Evolutionary conservation across 768 basidiomycete species (phyloP), one percentile per base, ranked within the genome.

Genomic region (Mycena leptocephala): DNA sequence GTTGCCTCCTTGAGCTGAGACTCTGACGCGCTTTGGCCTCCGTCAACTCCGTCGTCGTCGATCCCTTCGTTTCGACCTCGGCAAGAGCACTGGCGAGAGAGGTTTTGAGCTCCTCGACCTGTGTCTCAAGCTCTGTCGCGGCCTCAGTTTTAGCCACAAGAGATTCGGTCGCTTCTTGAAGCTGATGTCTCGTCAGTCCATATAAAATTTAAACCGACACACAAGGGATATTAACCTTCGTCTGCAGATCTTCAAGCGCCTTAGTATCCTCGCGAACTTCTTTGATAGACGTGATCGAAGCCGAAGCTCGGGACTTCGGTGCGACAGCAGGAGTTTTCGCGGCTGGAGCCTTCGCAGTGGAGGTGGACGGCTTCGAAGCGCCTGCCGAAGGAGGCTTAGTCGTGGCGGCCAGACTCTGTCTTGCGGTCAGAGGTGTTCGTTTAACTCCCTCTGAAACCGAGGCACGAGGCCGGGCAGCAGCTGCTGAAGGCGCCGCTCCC

Each of bases 241-340:
- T 86, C 81, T 93, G 92, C 22, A 95, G 80, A 69, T 91, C 93
- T 70, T 89, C 88, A 26, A 92, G 76, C 16, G 83, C 89, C 79
- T 90, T 91, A n/a, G 84, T 86, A 77, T 92, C 92, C 76, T 92
- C 93, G 75, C 89, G 91, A 22, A 93, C 86, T 79, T 95, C 95
- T 73, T 88, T 90, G 73, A 95, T 92, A 11, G 95, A 95, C n/a
- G 93, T 89, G 61, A 95, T 92, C 18, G 95, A 95, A 30, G 88
- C 85, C 46, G 90, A 80, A 33, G 90, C 83, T 22, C 90, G 88
- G 69, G 89, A 82, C 70, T 86, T 90, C 11, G 86, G 79, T 33
- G 86, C 80, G 65, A 84, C 77, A 55, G 87, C 75, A 32, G 87
- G 80, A 70, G 86, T 79, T 35, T 87, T 86, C 2, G 87, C 81